These are phyloP conservation scores for Kregervanrija fluxuum DNA, from an alignment of 805 yeast genomes.

Conservation along the genomic window DNA sequence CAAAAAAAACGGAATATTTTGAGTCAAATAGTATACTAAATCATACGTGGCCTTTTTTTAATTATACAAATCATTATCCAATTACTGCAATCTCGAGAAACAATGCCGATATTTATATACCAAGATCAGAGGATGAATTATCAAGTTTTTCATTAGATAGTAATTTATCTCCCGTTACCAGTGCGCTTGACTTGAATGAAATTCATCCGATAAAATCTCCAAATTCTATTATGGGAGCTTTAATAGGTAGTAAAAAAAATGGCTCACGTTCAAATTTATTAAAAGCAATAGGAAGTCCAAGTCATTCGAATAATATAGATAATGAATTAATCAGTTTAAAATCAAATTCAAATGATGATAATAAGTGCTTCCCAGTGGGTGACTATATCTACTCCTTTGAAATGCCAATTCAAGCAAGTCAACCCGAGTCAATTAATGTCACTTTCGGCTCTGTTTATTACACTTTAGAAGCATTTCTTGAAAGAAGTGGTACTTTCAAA, in stretches of 20 bases:
- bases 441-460: slow-evolving; percentile 80
- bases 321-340: background rate
- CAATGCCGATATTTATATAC: slow-evolving; percentile 42
- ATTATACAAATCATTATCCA: slow-evolving; percentile 25
- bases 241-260: slow-evolving; percentile 13
- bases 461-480: slow-evolving; percentile 58
- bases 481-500: slow-evolving; percentile 81
- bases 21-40: slow-evolving; percentile 63
- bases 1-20: slow-evolving; percentile 57
- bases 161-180: slow-evolving; percentile 23
- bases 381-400: slow-evolving; percentile 92
- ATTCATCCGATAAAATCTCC: slow-evolving; percentile 21
- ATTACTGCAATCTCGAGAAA: slow-evolving; percentile 26
- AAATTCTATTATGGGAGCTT: slow-evolving; percentile 21
- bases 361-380: slow-evolving; percentile 63
- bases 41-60: slow-evolving; percentile 90
- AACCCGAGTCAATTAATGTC: slow-evolving; percentile 74
- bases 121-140: slow-evolving; percentile 28
- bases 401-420: slow-evolving; percentile 71
- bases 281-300: no score
- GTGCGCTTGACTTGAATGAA: slow-evolving; percentile 13
- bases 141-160: slow-evolving; percentile 31
- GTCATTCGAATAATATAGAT: no score
- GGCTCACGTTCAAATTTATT: no score
- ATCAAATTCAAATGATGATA: slow-evolving; percentile 18